Evolutionary conservation across 1,284 basidiomycete species (phyloP).

Genomic region (Ustilago shanxiensis): DNA sequence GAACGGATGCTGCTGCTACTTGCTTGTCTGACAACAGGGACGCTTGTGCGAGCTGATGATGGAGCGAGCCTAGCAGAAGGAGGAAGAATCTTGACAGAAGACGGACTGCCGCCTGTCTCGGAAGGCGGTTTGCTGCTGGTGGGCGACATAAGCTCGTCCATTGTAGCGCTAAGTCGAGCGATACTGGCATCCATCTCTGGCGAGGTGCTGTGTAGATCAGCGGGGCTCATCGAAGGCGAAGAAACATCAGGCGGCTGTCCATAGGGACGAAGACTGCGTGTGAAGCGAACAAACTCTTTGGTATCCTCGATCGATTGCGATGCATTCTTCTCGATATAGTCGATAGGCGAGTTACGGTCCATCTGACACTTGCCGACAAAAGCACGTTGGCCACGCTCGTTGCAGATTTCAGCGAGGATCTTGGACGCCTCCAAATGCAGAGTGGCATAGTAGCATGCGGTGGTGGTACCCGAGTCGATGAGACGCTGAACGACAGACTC

Average conservation of each 20-base stretch:
- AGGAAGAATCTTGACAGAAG: conserved; percentile 22
- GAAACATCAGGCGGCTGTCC: conserved; percentile 51
- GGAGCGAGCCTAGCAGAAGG: conserved; percentile 23
- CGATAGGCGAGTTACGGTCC: conserved; percentile 80
- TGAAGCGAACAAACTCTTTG: conserved; percentile 62
- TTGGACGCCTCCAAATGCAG: conserved; percentile 86
- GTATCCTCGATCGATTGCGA: conserved; percentile 61
- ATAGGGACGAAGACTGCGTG: conserved; percentile 40
- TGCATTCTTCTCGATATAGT: conserved; percentile 78
- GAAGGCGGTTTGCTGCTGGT: conserved; percentile 43
- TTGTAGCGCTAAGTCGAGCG: conserved; percentile 55
- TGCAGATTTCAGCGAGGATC: conserved; percentile 82
- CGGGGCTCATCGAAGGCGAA: conserved; percentile 49
- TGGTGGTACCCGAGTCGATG: conserved; percentile 81
- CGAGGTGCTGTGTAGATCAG: conserved; percentile 33
- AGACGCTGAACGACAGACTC: conserved; percentile 80
- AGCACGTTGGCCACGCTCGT: conserved; percentile 82
- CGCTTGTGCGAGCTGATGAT: conserved; percentile 2
- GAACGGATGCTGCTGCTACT: conserved; percentile 47
- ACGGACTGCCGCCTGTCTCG: conserved; percentile 41
- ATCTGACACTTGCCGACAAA: conserved; percentile 94
- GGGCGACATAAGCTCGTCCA: conserved; percentile 60
- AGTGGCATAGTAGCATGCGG: conserved; percentile 90
- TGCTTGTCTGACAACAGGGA: conserved; percentile 31
- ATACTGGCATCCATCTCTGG: conserved; percentile 64